Conservation (phyloP, 2,329 filamentous ascomycete genomes). For the Claviceps humidiphila region DNA sequence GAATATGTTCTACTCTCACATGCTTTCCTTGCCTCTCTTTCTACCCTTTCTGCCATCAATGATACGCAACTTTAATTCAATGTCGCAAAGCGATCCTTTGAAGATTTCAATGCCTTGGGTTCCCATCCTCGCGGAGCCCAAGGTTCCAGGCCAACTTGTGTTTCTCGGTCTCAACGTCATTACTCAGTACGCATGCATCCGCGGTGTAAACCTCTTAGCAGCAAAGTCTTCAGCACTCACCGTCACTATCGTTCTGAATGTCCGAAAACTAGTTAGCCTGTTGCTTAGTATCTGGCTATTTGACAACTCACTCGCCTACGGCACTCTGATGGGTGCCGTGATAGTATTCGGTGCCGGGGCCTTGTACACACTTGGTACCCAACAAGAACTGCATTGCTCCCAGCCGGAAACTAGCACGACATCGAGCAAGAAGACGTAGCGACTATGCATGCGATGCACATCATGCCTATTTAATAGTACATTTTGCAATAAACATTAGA, state of each 20-base stretch:
- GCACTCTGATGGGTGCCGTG: conserved; percentile 67
- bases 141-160: conserved; percentile 54
- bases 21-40: conserved; percentile 66
- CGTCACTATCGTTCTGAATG: conserved; percentile 91
- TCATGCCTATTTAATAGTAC: background rate
- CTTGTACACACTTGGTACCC: conserved; percentile 68
- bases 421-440: background rate
- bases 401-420: background rate
- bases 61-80: conserved; percentile 45
- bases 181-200: conserved; percentile 90
- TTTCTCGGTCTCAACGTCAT: conserved; percentile 65
- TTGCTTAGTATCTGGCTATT: conserved; percentile 89
- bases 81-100: conserved; percentile 52
- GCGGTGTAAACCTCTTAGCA: conserved; percentile 87
- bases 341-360: conserved; percentile 88
- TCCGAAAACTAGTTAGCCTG: conserved; percentile 84
- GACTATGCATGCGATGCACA: background rate
- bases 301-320: conserved; percentile 64
- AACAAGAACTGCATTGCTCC: conserved; percentile 10
- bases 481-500: background rate
- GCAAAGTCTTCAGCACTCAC: conserved; percentile 82
- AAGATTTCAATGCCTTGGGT: conserved; percentile 12
- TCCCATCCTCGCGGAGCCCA: conserved; percentile 4
- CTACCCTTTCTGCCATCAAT: conserved; percentile 57
- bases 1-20: conserved; percentile 85